Conservation (phyloP, 2,329 filamentous ascomycete species). For the Alternaria angustiovoidea region DNA sequence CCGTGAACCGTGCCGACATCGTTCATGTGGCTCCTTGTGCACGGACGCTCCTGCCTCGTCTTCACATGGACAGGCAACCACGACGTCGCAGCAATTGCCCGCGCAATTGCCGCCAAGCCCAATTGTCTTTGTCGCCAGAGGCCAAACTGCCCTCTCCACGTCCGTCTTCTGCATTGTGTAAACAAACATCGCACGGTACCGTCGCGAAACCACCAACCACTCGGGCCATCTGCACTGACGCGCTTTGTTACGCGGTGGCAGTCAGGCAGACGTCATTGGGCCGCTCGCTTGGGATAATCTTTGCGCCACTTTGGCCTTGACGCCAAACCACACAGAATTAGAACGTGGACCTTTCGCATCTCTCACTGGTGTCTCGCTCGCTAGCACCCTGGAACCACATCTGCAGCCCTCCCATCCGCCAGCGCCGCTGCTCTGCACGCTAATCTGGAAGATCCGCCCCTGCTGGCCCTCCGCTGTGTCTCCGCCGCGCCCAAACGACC, state of each 20-base stretch:
- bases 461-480: constrained; percentile 30
- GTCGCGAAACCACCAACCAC: constrained; percentile 2
- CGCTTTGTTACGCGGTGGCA: constrained; percentile 12
- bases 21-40: constrained; percentile 6
- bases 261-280: constrained; percentile 38
- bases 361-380: constrained; percentile 26
- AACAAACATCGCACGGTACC: neutral
- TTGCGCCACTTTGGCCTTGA: constrained; percentile 30
- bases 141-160: neutral
- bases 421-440: constrained; percentile 27
- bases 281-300: constrained; percentile 33
- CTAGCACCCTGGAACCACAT: constrained; percentile 17
- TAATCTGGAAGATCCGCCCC: constrained; percentile 21
- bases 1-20: neutral
- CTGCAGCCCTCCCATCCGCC: constrained; percentile 16
- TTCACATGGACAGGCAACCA: constrained; percentile 12
- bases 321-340: constrained; percentile 34
- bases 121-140: neutral
- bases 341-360: constrained; percentile 41
- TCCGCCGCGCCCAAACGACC: constrained; percentile 31
- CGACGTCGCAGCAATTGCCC: too few relatives aligned
- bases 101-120: constrained; percentile 5
- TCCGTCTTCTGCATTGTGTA: neutral
- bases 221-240: constrained; percentile 2
- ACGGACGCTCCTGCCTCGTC: constrained; percentile 20